Base-by-base conservation (phyloP, 2,329 filamentous ascomycete species). In the Aspergillus sp. region DNA sequence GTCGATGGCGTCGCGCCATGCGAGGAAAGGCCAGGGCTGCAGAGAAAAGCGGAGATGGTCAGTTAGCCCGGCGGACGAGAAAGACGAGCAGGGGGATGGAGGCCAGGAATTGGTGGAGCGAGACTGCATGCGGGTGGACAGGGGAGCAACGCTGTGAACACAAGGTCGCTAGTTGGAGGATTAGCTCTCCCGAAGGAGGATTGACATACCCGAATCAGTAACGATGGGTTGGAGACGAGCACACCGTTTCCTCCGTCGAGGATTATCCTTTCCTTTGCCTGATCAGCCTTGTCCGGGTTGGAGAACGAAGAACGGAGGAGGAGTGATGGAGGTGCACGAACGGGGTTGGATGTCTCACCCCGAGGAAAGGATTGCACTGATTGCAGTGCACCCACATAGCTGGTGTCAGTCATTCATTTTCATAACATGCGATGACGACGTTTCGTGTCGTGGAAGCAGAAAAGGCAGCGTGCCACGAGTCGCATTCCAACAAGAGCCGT, bases 151-250 rank as follows among this genome's bases (percentile, higher is more conserved):
- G 49, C 36, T 45, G 45, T 52, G 45, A 48, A 40, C 50, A 57
- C 56, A 58, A 57, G 53, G 16, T 47, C 49, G 50, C 53, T 62
- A 59, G 58, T 49, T 47, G 35, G 49, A 52, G 51, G 54, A 52
- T 59, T 60, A 55, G 52, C 54, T 47, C 35, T 51, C 50, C 50
- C 52, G 51, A 53, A 49, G 47, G 47, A 50, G 46, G 50, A 52
- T 56, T 50, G 56, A 55, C 52, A 52, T 51, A 46, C 57, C 56
- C 32, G 51, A 60, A 58, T 20, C 33, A 56, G 57, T 58, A 59
- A 59, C 32, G 58, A 60, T 60, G 50, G 13, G 40, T 42, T 19
- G 40, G 10, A 9, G 40, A 19, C 16, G 52, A 32, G 40, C 40
- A 19, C 11, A 22, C 40, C 40, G 40, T 42, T n/a, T 7, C 22